These are phyloP conservation scores for Boeremia lycopersici DNA, from an alignment of 2,329 filamentous ascomycete species.

Conservation along the genomic window DNA sequence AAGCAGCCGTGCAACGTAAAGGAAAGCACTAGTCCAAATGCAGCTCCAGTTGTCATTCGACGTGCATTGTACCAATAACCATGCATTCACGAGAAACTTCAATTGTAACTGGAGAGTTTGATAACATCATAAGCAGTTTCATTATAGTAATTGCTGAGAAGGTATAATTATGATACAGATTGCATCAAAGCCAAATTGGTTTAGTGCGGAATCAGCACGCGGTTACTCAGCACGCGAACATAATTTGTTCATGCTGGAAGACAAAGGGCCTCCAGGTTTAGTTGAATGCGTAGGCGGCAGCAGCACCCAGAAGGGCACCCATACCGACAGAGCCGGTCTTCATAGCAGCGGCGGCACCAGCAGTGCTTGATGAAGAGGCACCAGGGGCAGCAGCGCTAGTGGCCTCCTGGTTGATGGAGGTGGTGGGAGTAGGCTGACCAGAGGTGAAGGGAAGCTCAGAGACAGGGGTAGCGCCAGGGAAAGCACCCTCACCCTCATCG, in stretches of 20 bases:
- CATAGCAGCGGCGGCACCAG: constrained; percentile 35
- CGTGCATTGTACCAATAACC: too few species aligned
- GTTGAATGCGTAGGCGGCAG: constrained; percentile 41
- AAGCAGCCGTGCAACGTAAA: neutral
- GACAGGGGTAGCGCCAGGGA: constrained; percentile 56
- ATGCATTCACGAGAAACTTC: neutral
- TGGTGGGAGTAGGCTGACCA: constrained; percentile 56
- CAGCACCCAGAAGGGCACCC: constrained; percentile 56
- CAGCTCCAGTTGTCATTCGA: neutral
- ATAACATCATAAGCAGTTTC: neutral
- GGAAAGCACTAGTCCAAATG: neutral
- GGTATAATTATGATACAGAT: constrained; percentile 10
- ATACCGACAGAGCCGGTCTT: constrained; percentile 52
- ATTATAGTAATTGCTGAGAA: neutral
- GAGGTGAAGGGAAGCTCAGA: constrained; percentile 62
- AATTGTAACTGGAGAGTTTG: neutral
- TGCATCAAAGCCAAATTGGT: neutral
- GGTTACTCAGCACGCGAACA: neutral
- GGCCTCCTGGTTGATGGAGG: constrained; percentile 45
- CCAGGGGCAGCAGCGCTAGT: constrained; percentile 29
- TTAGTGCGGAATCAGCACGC: neutral
- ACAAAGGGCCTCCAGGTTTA: constrained; percentile 4
- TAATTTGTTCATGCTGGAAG: neutral
- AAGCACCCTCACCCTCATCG: constrained; percentile 59
- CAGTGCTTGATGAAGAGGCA: constrained; percentile 23